Evolutionary conservation across 192 early-diverging fungal species (phyloP).

Genomic region (Coemansia sp.): DNA sequence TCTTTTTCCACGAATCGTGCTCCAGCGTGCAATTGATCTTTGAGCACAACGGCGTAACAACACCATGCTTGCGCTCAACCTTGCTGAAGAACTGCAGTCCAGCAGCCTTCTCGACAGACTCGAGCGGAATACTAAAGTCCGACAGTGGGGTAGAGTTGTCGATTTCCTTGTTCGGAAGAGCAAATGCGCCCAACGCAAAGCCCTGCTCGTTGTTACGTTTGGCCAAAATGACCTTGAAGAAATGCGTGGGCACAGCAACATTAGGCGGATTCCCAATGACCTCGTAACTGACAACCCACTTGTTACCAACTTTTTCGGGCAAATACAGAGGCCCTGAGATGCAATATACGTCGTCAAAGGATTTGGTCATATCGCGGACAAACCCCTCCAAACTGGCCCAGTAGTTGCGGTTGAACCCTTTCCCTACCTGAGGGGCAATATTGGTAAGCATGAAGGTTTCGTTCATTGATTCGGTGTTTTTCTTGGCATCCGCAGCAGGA

Average conservation of each 20-base stretch:
- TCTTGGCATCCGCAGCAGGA: conserved; percentile 84
- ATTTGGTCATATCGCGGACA: conserved; percentile 66
- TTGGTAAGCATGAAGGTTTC: conserved; percentile 86
- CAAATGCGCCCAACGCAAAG: conserved; percentile 69
- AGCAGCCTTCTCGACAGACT: conserved; percentile 68
- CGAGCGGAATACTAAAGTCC: conserved; percentile 70
- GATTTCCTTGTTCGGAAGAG: conserved; percentile 81
- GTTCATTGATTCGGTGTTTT: conserved; percentile 70
- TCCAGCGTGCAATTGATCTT: conserved; percentile 39
- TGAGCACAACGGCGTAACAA: conserved; percentile 44
- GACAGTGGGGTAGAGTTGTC: conserved; percentile 63
- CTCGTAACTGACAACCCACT: conserved; percentile 81
- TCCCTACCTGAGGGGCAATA: conserved; percentile 78
- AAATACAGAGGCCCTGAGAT: conserved; percentile 87
- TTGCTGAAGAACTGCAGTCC: conserved; percentile 72
- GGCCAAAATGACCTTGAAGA: conserved; percentile 87
- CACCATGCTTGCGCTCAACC: conserved; percentile 42
- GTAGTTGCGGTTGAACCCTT: conserved; percentile 90
- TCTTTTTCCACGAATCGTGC: conserved; percentile 45
- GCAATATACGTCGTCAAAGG: conserved; percentile 82
- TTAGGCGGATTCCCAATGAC: conserved; percentile 86
- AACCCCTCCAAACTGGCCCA: conserved; percentile 89
- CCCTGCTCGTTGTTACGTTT: conserved; percentile 51
- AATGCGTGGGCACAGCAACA: conserved; percentile 89
- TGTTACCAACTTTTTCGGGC: conserved; percentile 67